Evolutionary conservation across 805 yeast species (phyloP).

Genomic region (Candida fluviatilis): DNA sequence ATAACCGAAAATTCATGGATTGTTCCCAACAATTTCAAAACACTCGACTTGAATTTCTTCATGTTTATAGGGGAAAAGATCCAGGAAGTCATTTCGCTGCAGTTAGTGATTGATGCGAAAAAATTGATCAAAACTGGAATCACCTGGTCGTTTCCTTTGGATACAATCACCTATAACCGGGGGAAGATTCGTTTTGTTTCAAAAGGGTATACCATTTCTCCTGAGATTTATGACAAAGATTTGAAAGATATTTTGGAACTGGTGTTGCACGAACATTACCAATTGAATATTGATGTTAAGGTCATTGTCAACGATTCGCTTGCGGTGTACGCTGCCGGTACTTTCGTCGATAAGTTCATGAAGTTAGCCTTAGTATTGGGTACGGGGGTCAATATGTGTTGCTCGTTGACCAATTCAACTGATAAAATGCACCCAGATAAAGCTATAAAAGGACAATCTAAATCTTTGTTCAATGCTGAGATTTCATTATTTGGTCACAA

Average conservation of each 20-base stretch:
- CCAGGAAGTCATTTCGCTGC: conserved; percentile 20
- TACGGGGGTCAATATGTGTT: conserved; percentile 61
- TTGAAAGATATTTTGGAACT: conserved; percentile 39
- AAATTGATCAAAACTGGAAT: conserved; percentile 38
- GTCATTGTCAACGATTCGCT: conserved; percentile 59
- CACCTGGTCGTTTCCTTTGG: conserved; percentile 57
- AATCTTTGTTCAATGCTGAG: conserved; percentile 45
- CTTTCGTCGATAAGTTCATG: conserved; percentile 31
- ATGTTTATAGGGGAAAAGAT: conserved; percentile 35
- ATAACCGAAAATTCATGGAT: conserved; percentile 34
- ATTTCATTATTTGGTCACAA: conserved; percentile 50
- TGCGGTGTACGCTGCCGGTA: conserved; percentile 59
- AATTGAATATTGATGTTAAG: conserved; percentile 32
- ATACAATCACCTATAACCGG: conserved; percentile 35
- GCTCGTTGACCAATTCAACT: conserved; percentile 23
- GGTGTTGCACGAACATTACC: conserved; percentile 19
- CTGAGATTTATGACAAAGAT: conserved; percentile 39
- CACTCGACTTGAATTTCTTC: conserved; percentile 41
- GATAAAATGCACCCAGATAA: conserved; percentile 15
- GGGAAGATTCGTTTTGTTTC: conserved; percentile 51
- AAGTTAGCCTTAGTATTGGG: conserved; percentile 60
- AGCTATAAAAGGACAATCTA: conserved; percentile 9
- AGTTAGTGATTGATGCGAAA: conserved; percentile 10
- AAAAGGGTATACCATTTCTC: conserved; percentile 53
- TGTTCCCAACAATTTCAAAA: conserved; percentile 34